Base-by-base conservation (phyloP, 805 yeast genomes). In the Metschnikowia aberdeeniae region DNA sequence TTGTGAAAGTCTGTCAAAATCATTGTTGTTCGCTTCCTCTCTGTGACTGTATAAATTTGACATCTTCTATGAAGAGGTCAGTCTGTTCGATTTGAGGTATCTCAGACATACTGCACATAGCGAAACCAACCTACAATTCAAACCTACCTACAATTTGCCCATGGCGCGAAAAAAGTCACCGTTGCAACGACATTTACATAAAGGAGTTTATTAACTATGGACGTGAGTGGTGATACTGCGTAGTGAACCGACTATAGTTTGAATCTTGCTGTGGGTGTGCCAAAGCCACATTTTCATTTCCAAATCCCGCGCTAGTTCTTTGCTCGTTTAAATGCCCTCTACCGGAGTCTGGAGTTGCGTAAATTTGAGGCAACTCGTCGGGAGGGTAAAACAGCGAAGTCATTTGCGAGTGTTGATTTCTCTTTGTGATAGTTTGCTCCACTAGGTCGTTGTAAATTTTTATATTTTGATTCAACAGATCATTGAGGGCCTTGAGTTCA, bases 401-500 rank as follows among this genome's bases (percentile, higher is more conserved):
- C n/a, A 13, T 26, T 10, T 36, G 34, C 5, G n/a, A 3, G 27
- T 26, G 41, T 28, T 13, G 48, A 10, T 33, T 26, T 19, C 40
- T 44, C 17, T 47, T 50, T 3, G 42, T 33, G 11, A 37, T 37
- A 6, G 46, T 34, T 17, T 20, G 72, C 54, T 84, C 87, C 67
- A 86, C 73, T 42, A 89, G 64, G 37, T 78, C 76, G 57, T 86
- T 87, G 62, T 89, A 93, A 8, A 76, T 66, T 34, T 76, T 72
- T 42, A 86, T 78, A 13, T 96, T 93, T 39, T 73, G 72, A 45
- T 78, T 78, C 45, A 92, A 74, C 51, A 86, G 85, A 49, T 78
- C 77, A 57, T 88, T 84, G 55, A 92, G 70, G 17, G 78, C 78
- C 49, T 81, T 69, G 48, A 92, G 68, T 51, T 92, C 97, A 54